These are phyloP conservation scores for Aspergillus saccharolyticus DNA, from an alignment of 495 filamentous ascomycete species.

Conservation along the genomic window DNA sequence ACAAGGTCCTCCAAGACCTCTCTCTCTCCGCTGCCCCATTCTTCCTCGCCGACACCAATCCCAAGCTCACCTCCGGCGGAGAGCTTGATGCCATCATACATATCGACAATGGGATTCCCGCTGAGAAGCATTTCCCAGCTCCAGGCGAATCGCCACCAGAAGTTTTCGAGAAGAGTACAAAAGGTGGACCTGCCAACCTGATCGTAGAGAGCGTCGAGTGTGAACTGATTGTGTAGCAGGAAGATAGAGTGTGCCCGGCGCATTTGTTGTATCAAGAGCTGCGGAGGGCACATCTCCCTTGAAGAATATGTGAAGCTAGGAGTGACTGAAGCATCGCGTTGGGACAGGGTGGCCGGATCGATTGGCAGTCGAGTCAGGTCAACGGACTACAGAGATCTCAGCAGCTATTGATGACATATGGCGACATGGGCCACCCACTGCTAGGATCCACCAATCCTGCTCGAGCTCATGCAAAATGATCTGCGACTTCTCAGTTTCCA, in stretches of 20 bases:
- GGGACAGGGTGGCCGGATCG: constrained; percentile 21
- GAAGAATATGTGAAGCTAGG: constrained; percentile 68
- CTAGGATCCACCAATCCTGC: constrained; percentile 91
- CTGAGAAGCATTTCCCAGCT: constrained; percentile 87
- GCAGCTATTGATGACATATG: constrained; percentile 14
- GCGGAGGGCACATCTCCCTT: constrained; percentile 79
- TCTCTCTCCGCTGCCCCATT: constrained; percentile 84
- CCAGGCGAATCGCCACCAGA: constrained; percentile 76
- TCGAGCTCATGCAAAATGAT: constrained; percentile 82
- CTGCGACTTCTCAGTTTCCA: constrained; percentile 85
- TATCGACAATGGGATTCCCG: constrained; percentile 76
- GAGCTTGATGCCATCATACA: constrained; percentile 82
- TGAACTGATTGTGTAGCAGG: constrained; percentile 75
- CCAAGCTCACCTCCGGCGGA: constrained; percentile 88
- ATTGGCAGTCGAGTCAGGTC: constrained; percentile 59
- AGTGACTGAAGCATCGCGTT: constrained; percentile 16
- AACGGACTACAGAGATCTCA: constrained; percentile 53
- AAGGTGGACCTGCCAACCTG: constrained; percentile 57
- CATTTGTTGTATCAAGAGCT: constrained; percentile 73
- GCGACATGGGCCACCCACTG: constrained; percentile 47
- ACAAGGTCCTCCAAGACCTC: constrained; percentile 86
- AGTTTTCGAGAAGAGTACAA: constrained; percentile 63
- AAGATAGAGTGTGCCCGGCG: constrained; percentile 78
- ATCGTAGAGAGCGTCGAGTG: constrained; percentile 59
- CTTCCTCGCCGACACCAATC: constrained; percentile 89